A percentile compares a stretch with the other conserved stretches of the same genome.
Conservation (phyloP, 2,329 filamentous ascomycete species). For the Lomentospora prolificans region DNA sequence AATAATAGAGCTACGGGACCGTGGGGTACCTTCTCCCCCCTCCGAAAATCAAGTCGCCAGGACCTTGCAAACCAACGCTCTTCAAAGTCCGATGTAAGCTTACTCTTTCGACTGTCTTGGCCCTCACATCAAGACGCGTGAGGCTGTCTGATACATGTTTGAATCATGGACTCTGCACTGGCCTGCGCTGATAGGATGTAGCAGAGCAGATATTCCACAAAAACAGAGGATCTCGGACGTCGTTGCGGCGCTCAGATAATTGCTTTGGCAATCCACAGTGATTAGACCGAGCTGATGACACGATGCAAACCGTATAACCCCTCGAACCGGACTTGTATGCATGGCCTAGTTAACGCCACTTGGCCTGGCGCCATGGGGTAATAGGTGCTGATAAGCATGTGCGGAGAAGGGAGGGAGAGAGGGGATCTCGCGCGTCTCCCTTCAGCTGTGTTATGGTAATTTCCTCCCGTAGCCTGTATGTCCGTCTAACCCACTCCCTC, state of each 20-base stretch:
- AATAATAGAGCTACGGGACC: too few relatives aligned
- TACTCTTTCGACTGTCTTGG: background rate
- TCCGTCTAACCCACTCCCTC: background rate
- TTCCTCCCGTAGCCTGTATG: background rate
- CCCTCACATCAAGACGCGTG: background rate
- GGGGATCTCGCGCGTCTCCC: background rate
- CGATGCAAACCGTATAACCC: background rate
- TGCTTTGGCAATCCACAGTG: background rate
- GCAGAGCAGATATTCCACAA: background rate
- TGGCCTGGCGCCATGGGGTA: conserved; percentile 1
- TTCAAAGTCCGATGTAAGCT: background rate
- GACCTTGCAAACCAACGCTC: too few relatives aligned
- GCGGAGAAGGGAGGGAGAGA: background rate
- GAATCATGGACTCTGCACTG: background rate
- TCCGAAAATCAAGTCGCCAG: too few relatives aligned
- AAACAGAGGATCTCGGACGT: too few relatives aligned
- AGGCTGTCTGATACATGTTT: background rate
- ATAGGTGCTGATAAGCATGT: background rate
- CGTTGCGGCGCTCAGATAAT: too few relatives aligned
- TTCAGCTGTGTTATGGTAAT: background rate
- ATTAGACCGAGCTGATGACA: background rate
- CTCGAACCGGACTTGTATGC: background rate
- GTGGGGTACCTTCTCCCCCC: too few relatives aligned
- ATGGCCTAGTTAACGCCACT: background rate
- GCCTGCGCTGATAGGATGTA: background rate